Evolutionary conservation across 495 filamentous ascomycete species (phyloP).

Genomic region (Daldinia loculata): DNA sequence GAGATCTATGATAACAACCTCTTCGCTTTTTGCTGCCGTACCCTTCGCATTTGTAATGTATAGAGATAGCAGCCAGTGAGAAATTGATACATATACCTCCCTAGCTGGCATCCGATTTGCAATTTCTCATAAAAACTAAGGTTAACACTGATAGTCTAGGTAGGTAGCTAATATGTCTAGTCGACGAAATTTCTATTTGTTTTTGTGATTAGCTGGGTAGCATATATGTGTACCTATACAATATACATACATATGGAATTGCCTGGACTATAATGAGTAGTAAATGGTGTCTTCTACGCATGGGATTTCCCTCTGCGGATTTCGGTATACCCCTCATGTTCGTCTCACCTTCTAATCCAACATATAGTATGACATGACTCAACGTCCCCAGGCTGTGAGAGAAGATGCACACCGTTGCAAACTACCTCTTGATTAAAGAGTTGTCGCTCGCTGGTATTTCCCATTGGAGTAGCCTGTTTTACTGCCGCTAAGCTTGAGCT

Average conservation of each 20-base stretch:
- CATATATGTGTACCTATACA: conserved; percentile 9
- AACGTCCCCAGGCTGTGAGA: conserved; percentile 3
- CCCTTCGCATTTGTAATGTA: not conserved
- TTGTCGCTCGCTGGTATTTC: not conserved
- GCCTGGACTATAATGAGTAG: conserved; percentile 8
- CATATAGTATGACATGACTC: conserved; percentile 4
- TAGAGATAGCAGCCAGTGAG: not conserved
- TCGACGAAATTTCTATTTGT: not conserved
- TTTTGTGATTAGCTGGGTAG: conserved; percentile 2
- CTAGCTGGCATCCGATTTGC: too few species aligned
- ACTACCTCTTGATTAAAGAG: not conserved
- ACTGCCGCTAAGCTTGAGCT: conserved; percentile 7
- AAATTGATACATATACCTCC: not conserved
- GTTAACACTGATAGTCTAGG: not conserved
- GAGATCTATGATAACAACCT: conserved; percentile 5
- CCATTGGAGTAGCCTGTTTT: not conserved
- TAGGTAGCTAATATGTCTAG: not conserved
- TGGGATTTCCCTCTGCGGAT: conserved; percentile 6
- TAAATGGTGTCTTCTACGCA: conserved; percentile 2
- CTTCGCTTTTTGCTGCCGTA: not conserved
- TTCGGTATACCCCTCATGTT: conserved; percentile 4
- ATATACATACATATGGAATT: conserved; percentile 2
- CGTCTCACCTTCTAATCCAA: conserved; percentile 34
- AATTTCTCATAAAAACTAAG: not conserved
- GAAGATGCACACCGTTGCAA: not conserved